Base-by-base conservation (phyloP, 2,329 filamentous ascomycete species). In the Canariomyces notabilis region DNA sequence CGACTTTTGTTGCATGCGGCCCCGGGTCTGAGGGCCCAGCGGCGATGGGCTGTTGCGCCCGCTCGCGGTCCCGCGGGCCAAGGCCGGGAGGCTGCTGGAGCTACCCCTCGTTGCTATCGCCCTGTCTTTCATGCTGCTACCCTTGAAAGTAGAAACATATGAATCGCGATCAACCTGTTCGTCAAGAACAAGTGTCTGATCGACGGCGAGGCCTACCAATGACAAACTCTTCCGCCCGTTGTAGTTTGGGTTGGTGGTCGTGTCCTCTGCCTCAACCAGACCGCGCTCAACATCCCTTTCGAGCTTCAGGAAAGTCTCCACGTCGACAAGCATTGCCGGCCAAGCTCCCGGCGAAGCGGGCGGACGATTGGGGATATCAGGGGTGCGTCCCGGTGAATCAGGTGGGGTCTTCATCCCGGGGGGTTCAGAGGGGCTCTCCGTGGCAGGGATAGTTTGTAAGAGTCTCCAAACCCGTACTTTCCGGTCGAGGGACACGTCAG, bases 161-260 rank as follows among this genome's bases (percentile, higher is more conserved):
- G 67, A 67, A 39, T 81, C 77, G 15, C 73, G 73, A 11, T 78
- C 75, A 37, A 84, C 72, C 51, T 83, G 75, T 63, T 95, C 89
- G 62, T 97, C 91, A 5, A 97, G 70, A n/a, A 95, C 80, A 40
- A 96, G 75, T 3, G 83, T 80, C 59, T 87, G 81, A 51, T 88
- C 83, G 23, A 80, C 79, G n/a, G 75, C 78, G 18, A 96, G 72
- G 2, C 83, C 82, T 40, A 82, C 76, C 44, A 80, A 69, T 34
- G 79, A 76, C 38, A 96, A 67, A 2, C 78, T 80, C 49, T 80
- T 74, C 18, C 69, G 76, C 12, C 89, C 89, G 55, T 94, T 95
- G 66, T 87, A 91, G 29, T 89, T 89, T 2, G 71, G 57, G 57
- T 94, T 83, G 46, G 70, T 69, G 0, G 87, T 93, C 38, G 83